These are phyloP conservation scores for Fonsecaea nubica DNA, from an alignment of 2,329 filamentous ascomycete genomes.

Conservation along the genomic window DNA sequence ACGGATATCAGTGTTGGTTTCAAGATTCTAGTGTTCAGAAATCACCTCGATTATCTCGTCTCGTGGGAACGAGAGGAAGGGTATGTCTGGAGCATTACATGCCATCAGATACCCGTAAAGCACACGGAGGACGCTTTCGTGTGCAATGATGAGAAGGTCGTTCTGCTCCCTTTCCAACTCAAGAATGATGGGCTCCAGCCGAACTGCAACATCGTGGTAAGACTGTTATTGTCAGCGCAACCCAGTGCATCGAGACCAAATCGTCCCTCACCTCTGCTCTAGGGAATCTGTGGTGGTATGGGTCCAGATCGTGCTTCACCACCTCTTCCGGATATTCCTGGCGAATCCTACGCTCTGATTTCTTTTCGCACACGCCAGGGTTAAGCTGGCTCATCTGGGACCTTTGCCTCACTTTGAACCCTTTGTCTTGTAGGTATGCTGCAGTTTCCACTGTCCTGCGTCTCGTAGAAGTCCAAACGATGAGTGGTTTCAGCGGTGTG, in stretches of 20 bases:
- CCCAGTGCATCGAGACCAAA: neutral
- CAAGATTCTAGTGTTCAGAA: conserved; percentile 26
- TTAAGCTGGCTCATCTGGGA: conserved; percentile 98
- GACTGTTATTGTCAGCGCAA: conserved; percentile 63
- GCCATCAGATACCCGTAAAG: conserved; percentile 99
- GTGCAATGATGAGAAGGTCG: conserved; percentile 96
- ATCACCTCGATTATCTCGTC: conserved; percentile 92
- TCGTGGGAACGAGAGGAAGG: conserved; percentile 87
- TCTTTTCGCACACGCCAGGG: conserved; percentile 92
- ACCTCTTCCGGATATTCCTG: conserved; percentile 88
- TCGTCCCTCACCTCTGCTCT: conserved; percentile 74
- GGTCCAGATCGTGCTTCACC: conserved; percentile 88
- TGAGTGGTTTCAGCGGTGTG: conserved; percentile 76
- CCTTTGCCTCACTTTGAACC: conserved; percentile 86
- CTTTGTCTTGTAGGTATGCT: conserved; percentile 76
- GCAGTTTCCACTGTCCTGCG: conserved; percentile 90
- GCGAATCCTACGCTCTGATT: conserved; percentile 82
- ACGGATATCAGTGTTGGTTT: conserved; percentile 10
- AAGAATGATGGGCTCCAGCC: conserved; percentile 95
- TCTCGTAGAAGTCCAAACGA: conserved; percentile 93
- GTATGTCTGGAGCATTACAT: conserved; percentile 93
- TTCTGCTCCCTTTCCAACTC: conserved; percentile 97
- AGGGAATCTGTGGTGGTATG: conserved; percentile 96
- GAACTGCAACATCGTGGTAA: conserved; percentile 97
- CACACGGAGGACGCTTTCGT: conserved; percentile 96